These are phyloP conservation scores for Penicillium antarcticum DNA, from an alignment of 495 filamentous ascomycete species.

Conservation along the genomic window DNA sequence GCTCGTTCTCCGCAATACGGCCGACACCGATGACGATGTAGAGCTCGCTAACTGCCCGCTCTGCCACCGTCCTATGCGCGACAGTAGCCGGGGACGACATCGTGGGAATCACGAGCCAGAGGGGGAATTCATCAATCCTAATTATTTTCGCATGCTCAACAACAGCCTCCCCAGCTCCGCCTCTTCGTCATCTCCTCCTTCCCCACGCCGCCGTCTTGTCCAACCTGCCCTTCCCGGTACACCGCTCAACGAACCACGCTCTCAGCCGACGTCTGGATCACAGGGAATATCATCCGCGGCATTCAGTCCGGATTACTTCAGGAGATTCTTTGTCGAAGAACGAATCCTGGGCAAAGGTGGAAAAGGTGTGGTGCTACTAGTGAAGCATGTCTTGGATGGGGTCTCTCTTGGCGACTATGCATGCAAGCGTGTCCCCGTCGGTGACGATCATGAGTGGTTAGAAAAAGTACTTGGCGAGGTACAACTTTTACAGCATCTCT, in stretches of 20 bases:
- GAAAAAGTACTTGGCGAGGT: constrained; percentile 93
- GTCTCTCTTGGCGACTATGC: constrained; percentile 87
- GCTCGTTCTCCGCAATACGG: constrained; percentile 70
- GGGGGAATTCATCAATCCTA: constrained; percentile 75
- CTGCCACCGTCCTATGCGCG: constrained; percentile 76
- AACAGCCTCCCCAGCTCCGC: constrained; percentile 53
- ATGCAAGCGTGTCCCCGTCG: constrained; percentile 94
- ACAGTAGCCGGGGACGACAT: constrained; percentile 37
- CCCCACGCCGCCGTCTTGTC: constrained; percentile 50
- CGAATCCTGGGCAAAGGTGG: constrained; percentile 82
- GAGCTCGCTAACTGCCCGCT: constrained; percentile 74
- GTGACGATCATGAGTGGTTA: constrained; percentile 92
- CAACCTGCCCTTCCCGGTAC: constrained; percentile 42
- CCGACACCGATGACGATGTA: constrained; percentile 35
- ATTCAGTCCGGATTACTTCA: constrained; percentile 90
- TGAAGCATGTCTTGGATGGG: constrained; percentile 84
- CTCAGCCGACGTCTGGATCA: constrained; percentile 49
- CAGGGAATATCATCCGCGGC: constrained; percentile 78
- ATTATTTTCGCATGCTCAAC: constrained; percentile 92
- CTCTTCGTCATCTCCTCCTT: constrained; percentile 45
- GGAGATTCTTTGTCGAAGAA: constrained; percentile 86
- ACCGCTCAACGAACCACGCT: constrained; percentile 38
- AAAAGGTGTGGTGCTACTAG: constrained; percentile 89
- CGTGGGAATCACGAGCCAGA: constrained; percentile 34
- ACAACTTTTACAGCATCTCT: constrained; percentile 83